Percentiles rank a stretch among this genome's conserved stretches.
Conservation (phyloP, 2,329 filamentous ascomycete species). For the Cryphonectria japonica region DNA sequence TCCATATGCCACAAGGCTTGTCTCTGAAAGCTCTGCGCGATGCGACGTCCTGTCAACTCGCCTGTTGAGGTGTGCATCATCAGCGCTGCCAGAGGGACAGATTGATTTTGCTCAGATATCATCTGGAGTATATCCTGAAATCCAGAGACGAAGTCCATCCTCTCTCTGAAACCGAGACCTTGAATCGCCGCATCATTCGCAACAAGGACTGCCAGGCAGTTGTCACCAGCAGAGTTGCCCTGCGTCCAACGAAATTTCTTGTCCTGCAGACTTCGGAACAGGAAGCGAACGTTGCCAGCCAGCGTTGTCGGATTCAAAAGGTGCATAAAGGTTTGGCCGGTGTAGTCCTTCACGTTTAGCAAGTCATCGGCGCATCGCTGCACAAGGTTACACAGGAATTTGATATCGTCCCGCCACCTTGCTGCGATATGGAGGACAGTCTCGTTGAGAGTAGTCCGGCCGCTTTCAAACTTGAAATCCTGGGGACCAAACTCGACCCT, state of each 20-base stretch:
- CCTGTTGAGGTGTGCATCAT: slow-evolving; percentile 6
- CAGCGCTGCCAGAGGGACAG: slow-evolving; percentile 3
- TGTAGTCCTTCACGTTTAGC: slow-evolving; percentile 5
- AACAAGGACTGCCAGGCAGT: not conserved
- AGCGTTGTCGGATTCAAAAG: not conserved
- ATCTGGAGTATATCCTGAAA: slow-evolving; percentile 10
- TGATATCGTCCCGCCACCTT: not conserved
- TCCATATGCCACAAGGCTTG: slow-evolving; percentile 12
- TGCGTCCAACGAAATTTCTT: slow-evolving; percentile 8
- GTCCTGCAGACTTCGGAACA: slow-evolving; percentile 10
- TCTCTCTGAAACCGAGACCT: not conserved
- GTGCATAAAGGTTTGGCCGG: slow-evolving; percentile 4
- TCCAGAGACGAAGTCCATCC: slow-evolving; percentile 7
- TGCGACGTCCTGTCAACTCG: not conserved
- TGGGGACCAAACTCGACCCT: not conserved
- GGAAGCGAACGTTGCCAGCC: slow-evolving; percentile 1
- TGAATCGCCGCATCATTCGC: not conserved
- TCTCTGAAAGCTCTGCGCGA: slow-evolving; percentile 2
- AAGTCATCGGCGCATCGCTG: slow-evolving; percentile 5
- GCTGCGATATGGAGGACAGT: slow-evolving; percentile 8
- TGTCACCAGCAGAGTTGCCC: not conserved
- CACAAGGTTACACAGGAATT: not conserved
- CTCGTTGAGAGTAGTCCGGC: slow-evolving; percentile 8
- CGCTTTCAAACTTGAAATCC: not conserved
- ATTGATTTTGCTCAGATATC: slow-evolving; percentile 6